phyloP scores from a whole-genome alignment of 768 basidiomycete species.

The Thelephora ganbajun region DNA sequence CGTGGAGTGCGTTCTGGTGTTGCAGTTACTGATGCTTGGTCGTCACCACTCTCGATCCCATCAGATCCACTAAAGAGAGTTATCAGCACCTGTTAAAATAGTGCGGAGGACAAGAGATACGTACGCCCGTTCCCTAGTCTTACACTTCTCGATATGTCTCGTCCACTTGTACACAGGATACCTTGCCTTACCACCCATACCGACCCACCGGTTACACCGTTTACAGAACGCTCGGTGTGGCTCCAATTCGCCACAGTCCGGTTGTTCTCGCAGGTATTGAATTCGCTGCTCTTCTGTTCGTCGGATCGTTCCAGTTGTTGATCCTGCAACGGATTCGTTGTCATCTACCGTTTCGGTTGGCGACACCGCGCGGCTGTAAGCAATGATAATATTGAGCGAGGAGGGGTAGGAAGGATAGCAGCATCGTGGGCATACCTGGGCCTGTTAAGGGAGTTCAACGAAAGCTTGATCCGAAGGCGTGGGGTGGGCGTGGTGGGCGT shows the following conservation, averaged over 20 bases:
- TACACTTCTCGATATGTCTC: constrained; percentile 37
- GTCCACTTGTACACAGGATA: constrained; percentile 53
- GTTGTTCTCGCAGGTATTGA: constrained; percentile 48
- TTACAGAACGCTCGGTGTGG: constrained; percentile 44
- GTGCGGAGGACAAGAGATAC: background rate
- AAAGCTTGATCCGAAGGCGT: constrained; percentile 3
- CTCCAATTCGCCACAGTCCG: constrained; percentile 42
- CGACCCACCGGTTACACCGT: constrained; percentile 41
- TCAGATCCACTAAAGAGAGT: constrained; percentile 5
- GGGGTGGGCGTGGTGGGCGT: constrained; percentile 7
- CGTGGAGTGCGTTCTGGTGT: constrained; percentile 10
- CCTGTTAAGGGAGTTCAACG: no score
- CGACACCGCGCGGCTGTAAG: constrained; percentile 7
- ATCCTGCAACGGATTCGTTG: constrained; percentile 39
- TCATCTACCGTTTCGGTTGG: constrained; percentile 28
- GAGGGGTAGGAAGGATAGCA: background rate
- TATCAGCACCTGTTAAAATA: background rate
- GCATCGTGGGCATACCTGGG: background rate
- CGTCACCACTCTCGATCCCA: constrained; percentile 13
- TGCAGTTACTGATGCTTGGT: constrained; percentile 15
- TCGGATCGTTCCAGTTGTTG: constrained; percentile 23
- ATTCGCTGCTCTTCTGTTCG: constrained; percentile 48
- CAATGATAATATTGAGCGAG: background rate
- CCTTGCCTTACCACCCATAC: constrained; percentile 37
- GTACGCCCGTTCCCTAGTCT: constrained; percentile 22